Base-by-base conservation (phyloP, 2,329 filamentous ascomycete genomes). In the Fusarium palustre region DNA sequence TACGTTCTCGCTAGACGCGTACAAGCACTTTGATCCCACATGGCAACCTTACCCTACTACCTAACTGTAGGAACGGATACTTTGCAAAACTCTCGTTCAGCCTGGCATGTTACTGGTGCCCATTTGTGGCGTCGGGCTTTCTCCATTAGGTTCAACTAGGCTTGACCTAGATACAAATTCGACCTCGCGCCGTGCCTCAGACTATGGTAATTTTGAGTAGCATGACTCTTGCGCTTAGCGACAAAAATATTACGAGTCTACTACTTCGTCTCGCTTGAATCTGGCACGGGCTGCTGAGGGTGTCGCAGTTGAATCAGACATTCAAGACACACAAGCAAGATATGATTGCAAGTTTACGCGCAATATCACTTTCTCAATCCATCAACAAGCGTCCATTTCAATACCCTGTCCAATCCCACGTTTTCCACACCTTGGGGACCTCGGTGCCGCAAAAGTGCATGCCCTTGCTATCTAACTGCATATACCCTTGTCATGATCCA, bases 91-190 rank as follows among this genome's bases (percentile, higher is more conserved):
- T 53, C 42, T 65, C 50, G 34, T 42, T 46, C 36, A 58, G 58
- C 50, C 62, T 55, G 50, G 46, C 43, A 46, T 30, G 28, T 20
- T 66, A 46, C 43, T 25, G 31, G 48, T 55, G 47, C 31, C 33
- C 33, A 34, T 48, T 36, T 12, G 67, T 74, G 64, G 71, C 71
- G 71, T 68, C 49, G 67, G 71, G 43, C 68, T 56, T 70, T 52
- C 47, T 56, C 16, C 12, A 49, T 70, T 71, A 74, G 56, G 58
- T 65, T 66, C 67, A 56, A 46, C 68, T 74, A 74, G 55, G 54
- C 68, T 61, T 34, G 52, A 58, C 63, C 60, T 71, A 72, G 67
- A 69, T 49, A 59, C 59, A 66, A 59, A 64, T 45, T 66, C 62
- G 65, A 60, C 50, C 63, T 54, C 50, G 58, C 50, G 45, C 59